phyloP scores from a whole-genome alignment of 2,329 filamentous ascomycete genomes.

The Fusarium pseudocircinatum region DNA sequence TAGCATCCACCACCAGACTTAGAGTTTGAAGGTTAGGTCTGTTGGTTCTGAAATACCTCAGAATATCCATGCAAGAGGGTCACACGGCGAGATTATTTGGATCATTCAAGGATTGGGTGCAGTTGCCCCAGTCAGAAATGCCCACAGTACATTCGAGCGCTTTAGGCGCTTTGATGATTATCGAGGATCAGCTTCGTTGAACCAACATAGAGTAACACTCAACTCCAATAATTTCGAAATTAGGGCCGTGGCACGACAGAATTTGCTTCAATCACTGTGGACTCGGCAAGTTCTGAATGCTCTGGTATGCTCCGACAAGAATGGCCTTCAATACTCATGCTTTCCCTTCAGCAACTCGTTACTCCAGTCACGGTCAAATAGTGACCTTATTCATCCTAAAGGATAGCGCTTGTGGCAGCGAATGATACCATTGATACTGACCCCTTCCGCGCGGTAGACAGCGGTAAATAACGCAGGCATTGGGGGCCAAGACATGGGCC shows the following conservation, averaged over 20 bases:
- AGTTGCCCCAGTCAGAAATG: not conserved
- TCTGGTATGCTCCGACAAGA: too few species aligned
- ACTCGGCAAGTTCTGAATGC: not conserved
- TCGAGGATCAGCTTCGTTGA: not conserved
- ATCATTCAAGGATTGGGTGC: not conserved
- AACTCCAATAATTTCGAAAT: not conserved
- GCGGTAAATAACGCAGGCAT: not conserved
- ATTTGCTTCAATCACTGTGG: not conserved
- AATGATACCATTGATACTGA: too few species aligned
- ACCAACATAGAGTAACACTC: not conserved
- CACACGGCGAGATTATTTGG: not conserved
- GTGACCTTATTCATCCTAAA: too few species aligned
- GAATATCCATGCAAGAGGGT: not conserved
- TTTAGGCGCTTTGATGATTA: not conserved
- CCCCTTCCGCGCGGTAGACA: not conserved
- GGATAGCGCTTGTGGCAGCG: not conserved
- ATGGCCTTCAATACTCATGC: too few species aligned
- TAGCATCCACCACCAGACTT: not conserved
- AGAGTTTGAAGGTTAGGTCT: not conserved
- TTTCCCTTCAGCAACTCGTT: not conserved
- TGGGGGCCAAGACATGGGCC: not conserved
- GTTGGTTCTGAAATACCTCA: constrained; percentile 3
- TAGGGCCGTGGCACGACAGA: not conserved
- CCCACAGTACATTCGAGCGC: not conserved
- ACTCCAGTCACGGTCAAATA: too few species aligned